Evolutionary conservation across 768 basidiomycete species (phyloP).

Genomic region (Phaeotremella fagi): DNA sequence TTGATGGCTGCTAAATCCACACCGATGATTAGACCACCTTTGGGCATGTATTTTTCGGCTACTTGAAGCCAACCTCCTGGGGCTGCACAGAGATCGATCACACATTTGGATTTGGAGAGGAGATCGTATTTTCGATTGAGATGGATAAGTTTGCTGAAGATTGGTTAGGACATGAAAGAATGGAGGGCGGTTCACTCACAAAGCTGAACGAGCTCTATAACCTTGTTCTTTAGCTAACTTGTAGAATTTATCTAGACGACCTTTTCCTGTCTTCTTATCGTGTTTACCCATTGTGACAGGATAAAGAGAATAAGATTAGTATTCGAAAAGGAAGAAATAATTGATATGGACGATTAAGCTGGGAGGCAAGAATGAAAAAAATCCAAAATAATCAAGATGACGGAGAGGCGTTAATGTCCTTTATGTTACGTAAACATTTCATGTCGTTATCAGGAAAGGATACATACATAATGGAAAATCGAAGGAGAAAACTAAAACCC

Average conservation of each 20-base stretch:
- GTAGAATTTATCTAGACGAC: constrained; percentile 94
- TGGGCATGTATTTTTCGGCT: constrained; percentile 94
- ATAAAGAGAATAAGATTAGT: too few relatives aligned
- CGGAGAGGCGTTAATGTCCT: too few relatives aligned
- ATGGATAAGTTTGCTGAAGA: constrained; percentile 78
- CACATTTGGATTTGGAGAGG: constrained; percentile 75
- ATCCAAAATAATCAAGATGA: too few relatives aligned
- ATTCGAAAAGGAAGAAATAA: too few relatives aligned
- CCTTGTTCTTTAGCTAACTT: constrained; percentile 98
- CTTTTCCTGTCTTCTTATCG: constrained; percentile 62
- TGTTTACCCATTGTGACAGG: constrained; percentile 45
- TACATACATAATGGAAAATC: too few relatives aligned
- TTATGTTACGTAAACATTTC: too few relatives aligned
- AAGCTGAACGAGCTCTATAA: constrained; percentile 94
- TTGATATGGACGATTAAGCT: too few relatives aligned
- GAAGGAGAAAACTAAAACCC: too few relatives aligned
- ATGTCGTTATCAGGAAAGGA: too few relatives aligned
- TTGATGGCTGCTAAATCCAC: constrained; percentile 95
- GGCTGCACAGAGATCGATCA: constrained; percentile 96
- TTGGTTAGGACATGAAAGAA: not conserved
- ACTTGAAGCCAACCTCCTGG: constrained; percentile 99
- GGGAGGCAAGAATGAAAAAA: too few relatives aligned
- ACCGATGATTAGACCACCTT: constrained; percentile 85
- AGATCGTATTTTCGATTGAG: constrained; percentile 96
- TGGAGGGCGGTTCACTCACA: constrained; percentile 35